Conservation (phyloP, 768 basidiomycete genomes). For the Hemileccinum rubropunctum region DNA sequence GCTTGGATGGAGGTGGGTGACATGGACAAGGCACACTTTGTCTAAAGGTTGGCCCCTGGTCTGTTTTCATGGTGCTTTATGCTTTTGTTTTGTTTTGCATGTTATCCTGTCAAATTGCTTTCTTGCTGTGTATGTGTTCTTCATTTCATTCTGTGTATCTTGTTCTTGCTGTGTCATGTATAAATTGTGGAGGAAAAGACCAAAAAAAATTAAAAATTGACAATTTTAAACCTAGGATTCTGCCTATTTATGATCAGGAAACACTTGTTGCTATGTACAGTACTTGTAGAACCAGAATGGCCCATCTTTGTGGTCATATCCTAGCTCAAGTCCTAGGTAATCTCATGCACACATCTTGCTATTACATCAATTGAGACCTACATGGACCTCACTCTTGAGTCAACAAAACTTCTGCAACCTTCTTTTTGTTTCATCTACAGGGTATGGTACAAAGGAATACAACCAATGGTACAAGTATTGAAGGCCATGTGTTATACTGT, state of each 20-base stretch:
- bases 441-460: conserved; percentile 21
- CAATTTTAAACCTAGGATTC: no score
- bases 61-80: conserved; percentile 1
- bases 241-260: neutral
- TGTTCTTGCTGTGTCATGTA: conserved; percentile 10
- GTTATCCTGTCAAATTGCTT: conserved; percentile 15
- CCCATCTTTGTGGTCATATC: neutral
- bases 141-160: neutral
- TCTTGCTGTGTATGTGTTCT: conserved; percentile 13
- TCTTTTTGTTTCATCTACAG: conserved; percentile 23
- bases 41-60: conserved; percentile 7
- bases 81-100: conserved; percentile 4
- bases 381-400: neutral
- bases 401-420: neutral
- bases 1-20: conserved; percentile 38
- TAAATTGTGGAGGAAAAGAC: neutral
- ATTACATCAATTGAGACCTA: no score
- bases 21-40: conserved; percentile 20
- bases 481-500: conserved; percentile 12
- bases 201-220: no score
- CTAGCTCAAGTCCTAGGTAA: no score
- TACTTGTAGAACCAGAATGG: neutral
- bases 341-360: no score
- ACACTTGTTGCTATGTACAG: neutral
- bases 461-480: conserved; percentile 21